Evolutionary conservation across 2,329 filamentous ascomycete species (phyloP), one percentile per base, ranked within the genome.

Genomic region (Hymenotorrendiella dingleyae): DNA sequence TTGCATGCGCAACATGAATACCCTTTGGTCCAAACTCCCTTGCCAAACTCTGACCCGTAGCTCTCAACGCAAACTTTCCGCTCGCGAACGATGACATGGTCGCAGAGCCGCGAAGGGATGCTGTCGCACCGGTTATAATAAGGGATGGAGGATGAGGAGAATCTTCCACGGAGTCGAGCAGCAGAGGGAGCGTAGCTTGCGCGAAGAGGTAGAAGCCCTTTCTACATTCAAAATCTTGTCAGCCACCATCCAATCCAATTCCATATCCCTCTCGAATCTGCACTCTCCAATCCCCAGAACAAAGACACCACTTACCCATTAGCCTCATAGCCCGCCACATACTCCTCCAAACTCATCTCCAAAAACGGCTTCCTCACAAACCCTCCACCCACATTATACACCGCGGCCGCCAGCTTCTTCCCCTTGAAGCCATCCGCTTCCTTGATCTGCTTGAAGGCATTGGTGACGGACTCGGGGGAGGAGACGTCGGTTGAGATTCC

Each of bases 121-220:
- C 89, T 0, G 89, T 94, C 0, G 89, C 88, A 23, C 89, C 89
- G 0, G 89, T 94, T 64, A 94, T 85, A 56, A 95, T 83, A 16
- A 95, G 69, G 0, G 84, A 83, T 0, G 88, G 88, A 4, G 88
- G 86, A 57, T 87, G 65, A 23, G 74, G 69, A 32, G 68, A 65
- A 0, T 63, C 62, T 24, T 63, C 55, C 1, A 79, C 74, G 0
- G 80, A 71, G 17, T 79, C 71, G 2, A 90, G 72, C 1, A 94
- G 74, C 1, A 82, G 70, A 0, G 89, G 88, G 1, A 94, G 66
- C 0, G 77, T 69, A 3, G 73, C 70, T 62, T 91, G 81, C 1
- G 86, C 79, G 62, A 94, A 94, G 54, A 82, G 67, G 62, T 87
- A 88, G 21, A 84, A 82, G 10, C 86, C 87, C 20, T 46, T 53